phyloP scores from a whole-genome alignment of 345 rosid species.

The Ailanthus altissimus region DNA sequence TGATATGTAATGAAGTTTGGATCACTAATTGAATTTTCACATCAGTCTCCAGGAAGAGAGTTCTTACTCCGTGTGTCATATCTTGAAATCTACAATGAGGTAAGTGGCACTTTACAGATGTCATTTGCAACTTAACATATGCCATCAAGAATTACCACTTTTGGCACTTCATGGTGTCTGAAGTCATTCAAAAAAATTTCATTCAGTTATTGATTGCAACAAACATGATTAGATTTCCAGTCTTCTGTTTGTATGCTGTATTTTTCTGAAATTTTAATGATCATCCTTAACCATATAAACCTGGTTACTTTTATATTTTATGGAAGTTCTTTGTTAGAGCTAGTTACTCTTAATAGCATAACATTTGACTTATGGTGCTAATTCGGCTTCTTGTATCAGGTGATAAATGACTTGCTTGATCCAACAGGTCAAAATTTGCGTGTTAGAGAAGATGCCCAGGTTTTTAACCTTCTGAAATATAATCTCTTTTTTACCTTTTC shows the following conservation, averaged over 20 bases:
- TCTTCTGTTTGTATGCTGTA: neutral
- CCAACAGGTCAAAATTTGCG: constrained; percentile 99
- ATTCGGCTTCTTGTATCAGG: constrained; percentile 52
- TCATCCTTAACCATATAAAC: neutral
- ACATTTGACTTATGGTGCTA: constrained; percentile 20
- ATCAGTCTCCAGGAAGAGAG: constrained; percentile 99
- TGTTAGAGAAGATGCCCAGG: constrained; percentile 99
- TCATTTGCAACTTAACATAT: constrained; percentile 9
- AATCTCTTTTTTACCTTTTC: neutral
- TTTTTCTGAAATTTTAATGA: neutral
- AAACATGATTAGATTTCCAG: neutral
- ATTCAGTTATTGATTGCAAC: neutral
- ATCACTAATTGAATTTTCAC: constrained; percentile 25
- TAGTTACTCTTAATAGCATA: neutral
- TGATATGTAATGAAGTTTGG: constrained; percentile 17
- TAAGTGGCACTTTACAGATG: constrained; percentile 32
- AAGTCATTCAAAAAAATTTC: neutral
- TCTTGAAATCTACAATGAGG: constrained; percentile 99
- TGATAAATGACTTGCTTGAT: constrained; percentile 98
- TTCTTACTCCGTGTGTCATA: constrained; percentile 96
- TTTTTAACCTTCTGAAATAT: constrained; percentile 27
- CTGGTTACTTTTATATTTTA: neutral
- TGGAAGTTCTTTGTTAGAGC: neutral
- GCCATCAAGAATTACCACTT: constrained; percentile 8
- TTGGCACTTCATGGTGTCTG: neutral